phyloP scores from a whole-genome alignment of 2,329 filamentous ascomycete species.

The Coniosporium tulheliwenetii region DNA sequence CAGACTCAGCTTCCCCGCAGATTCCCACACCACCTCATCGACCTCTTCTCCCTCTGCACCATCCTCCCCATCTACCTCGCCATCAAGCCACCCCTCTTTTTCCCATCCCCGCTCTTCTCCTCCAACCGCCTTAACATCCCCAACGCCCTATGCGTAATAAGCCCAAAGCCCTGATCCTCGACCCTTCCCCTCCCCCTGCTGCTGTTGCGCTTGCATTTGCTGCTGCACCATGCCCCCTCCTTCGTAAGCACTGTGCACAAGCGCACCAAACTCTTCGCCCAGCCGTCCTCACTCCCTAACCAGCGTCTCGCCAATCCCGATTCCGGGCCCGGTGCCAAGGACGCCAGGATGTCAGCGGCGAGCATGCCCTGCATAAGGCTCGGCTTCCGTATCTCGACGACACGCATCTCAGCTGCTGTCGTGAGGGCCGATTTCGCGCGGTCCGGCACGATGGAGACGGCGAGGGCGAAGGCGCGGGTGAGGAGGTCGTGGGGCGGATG shows the following conservation, averaged over 20 bases:
- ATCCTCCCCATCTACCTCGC: slow-evolving; percentile 7
- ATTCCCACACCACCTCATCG: slow-evolving; percentile 3
- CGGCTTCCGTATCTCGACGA: slow-evolving; percentile 73
- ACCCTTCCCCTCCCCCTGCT: slow-evolving; percentile 3
- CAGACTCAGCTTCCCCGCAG: slow-evolving; percentile 9
- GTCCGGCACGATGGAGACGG: slow-evolving; percentile 73
- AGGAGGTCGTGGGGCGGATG: slow-evolving; percentile 58
- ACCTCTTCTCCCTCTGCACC: slow-evolving; percentile 12
- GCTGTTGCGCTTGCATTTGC: slow-evolving; percentile 1
- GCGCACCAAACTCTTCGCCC: slow-evolving; percentile 63
- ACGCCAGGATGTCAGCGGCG: slow-evolving; percentile 74
- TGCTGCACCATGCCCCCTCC: slow-evolving; percentile 27
- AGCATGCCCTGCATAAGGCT: slow-evolving; percentile 85
- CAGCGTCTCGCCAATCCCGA: slow-evolving; percentile 43
- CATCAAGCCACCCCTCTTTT: slow-evolving; percentile 12
- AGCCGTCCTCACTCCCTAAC: slow-evolving; percentile 71
- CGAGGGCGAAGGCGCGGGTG: slow-evolving; percentile 73
- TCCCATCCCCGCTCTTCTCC: slow-evolving; percentile 21
- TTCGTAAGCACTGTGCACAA: slow-evolving; percentile 58
- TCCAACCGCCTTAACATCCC: slow-evolving; percentile 30
- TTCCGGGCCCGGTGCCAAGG: slow-evolving; percentile 40
- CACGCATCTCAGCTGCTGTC: slow-evolving; percentile 31
- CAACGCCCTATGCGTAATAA: slow-evolving; percentile 28
- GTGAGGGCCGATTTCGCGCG: slow-evolving; percentile 40
- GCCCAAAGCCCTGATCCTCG: slow-evolving; percentile 20